Evolutionary conservation across 164 flowering plant genomes (phyloP).

Genomic region (Stephania cephalantha): DNA sequence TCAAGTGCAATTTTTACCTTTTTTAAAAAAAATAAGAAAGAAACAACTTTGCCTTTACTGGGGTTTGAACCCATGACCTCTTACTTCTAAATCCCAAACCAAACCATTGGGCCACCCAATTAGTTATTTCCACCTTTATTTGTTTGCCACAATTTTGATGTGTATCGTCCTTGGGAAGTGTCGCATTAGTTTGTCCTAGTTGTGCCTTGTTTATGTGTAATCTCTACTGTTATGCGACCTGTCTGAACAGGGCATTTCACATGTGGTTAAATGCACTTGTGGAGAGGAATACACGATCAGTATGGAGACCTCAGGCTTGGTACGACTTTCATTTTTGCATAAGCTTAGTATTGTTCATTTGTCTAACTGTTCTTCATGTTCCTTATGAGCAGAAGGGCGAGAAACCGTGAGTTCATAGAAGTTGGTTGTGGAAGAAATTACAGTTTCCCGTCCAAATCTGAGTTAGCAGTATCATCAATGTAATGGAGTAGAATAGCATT

Average conservation of each 20-base stretch:
- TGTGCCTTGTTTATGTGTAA: slow-evolving; percentile 1
- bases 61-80: no score
- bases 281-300: slow-evolving; percentile 55
- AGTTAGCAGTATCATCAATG: neutral
- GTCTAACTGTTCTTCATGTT: neutral
- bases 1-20: no score
- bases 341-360: neutral
- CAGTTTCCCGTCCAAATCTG: neutral
- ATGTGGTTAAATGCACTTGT: slow-evolving; percentile 50
- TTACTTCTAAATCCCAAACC: no score
- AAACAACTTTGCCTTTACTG: no score
- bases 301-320: slow-evolving; percentile 16
- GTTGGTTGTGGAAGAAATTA: neutral
- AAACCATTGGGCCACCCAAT: no score
- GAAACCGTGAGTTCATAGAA: neutral
- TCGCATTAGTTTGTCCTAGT: neutral
- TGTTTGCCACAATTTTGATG: neutral
- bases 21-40: no score
- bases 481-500: no score
- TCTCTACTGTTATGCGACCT: neutral
- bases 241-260: slow-evolving; percentile 47
- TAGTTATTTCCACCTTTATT: no score
- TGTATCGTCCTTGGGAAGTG: neutral
- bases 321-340: neutral
- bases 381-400: neutral